Base-by-base conservation (phyloP, 208 protist genomes). In the Porcisia deanei region DNA sequence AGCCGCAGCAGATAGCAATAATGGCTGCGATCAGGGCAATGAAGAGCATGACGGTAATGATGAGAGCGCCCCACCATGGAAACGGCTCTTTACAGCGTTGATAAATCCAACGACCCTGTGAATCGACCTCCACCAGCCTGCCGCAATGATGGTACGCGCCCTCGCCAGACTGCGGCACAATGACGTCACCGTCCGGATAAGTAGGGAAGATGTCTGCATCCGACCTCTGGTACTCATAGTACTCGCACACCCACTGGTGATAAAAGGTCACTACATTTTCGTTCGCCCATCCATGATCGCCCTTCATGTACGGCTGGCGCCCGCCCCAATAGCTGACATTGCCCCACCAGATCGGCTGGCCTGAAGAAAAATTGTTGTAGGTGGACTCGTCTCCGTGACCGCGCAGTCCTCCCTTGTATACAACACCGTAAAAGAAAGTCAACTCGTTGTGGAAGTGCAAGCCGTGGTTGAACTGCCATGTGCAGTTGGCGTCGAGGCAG, bases 221-320 rank as follows among this genome's bases (percentile, higher is more conserved):
- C 10, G 73, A 80, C 39, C 59, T n/a, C 6, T 85, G 73, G 77
- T 86, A 91, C 58, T 85, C 77, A 81, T 94, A 94, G 65, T 74
- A 83, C 71, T 88, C 87, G 66, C 89, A 94, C 30, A 94, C 76
- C 80, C 83, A 93, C 73, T 87, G 69, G 41, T 41, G 81, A 75
- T 86, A 91, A 64, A 55, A 61, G n/a, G 82, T 81, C 55, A 80
- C 75, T 41, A 84, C 76, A 30, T 85, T 72, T 6, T 68, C 80
- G 77, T 94, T 94, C 12, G 59, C 59, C 89, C 89, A 94, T 18
- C 22, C 57, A 47, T 85, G 85, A 37, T 61, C 61, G 14, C 5
- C 30, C 41, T 25, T 63, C 87, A 94, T 90, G 67, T 66, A 73
- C 16, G 81, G 69, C 74, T 87, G 79, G 52, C 87, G 87, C 37